A percentile compares a stretch with the other conserved stretches of the same genome.
Evolutionary conservation across 2,329 filamentous ascomycete species (phyloP).

Genomic region (Fusarium paranaense): DNA sequence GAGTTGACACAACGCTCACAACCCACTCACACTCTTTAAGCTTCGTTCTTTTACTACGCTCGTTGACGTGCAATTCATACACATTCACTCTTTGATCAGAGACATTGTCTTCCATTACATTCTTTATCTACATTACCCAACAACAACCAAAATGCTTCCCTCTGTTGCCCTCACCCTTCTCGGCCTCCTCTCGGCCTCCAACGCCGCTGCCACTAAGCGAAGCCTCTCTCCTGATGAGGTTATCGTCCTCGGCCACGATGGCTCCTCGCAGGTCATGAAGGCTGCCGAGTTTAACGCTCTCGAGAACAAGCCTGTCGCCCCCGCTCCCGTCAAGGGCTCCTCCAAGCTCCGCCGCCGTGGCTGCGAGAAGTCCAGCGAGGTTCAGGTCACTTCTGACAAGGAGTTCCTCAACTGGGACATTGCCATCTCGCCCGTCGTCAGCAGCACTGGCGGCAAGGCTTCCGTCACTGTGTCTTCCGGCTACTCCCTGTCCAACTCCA

Average conservation of each 20-base stretch:
- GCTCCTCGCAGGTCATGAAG: slow-evolving; percentile 35
- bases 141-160: slow-evolving; percentile 27
- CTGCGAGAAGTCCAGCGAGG: slow-evolving; percentile 35
- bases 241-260: slow-evolving; percentile 34
- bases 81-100: slow-evolving; percentile 1
- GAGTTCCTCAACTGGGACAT: slow-evolving; percentile 41
- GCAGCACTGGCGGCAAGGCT: slow-evolving; percentile 28
- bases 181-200: slow-evolving; percentile 27
- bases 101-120: neutral
- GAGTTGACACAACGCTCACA: neutral
- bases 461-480: slow-evolving; percentile 26
- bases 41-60: neutral
- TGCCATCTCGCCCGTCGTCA: slow-evolving; percentile 38
- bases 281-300: slow-evolving; percentile 30
- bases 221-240: slow-evolving; percentile 29
- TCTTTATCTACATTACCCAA: neutral
- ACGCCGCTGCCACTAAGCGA: slow-evolving; percentile 19
- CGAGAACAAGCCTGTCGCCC: neutral
- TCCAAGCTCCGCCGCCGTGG: slow-evolving; percentile 13
- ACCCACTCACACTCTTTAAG: neutral
- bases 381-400: slow-evolving; percentile 33
- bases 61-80: neutral
- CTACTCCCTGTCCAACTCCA: slow-evolving; percentile 29
- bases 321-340: neutral
- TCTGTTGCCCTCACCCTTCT: slow-evolving; percentile 26